Conservation (phyloP, 371 early-diverging fungal genomes). For the Rhizomucor miehei region DNA sequence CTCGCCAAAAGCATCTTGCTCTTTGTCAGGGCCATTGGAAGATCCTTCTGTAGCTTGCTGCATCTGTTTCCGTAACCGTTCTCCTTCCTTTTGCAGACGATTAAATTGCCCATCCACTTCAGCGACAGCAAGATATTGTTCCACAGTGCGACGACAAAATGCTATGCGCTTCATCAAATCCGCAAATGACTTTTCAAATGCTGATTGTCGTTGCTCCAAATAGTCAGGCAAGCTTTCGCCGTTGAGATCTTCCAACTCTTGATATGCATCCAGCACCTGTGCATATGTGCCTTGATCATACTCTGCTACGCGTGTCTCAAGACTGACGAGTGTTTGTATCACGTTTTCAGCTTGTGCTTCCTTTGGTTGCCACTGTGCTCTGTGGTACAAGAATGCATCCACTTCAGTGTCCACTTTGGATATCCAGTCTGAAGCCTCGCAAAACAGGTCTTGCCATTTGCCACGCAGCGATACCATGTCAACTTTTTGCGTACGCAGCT, state of each 20-base stretch:
- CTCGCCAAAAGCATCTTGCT: slow-evolving; percentile 10
- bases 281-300: slow-evolving; percentile 22
- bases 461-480: slow-evolving; percentile 20
- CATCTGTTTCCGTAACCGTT: slow-evolving; percentile 11
- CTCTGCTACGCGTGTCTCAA: slow-evolving; percentile 17
- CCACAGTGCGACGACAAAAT: slow-evolving; percentile 24
- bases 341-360: slow-evolving; percentile 12
- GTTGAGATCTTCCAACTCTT: slow-evolving; percentile 23
- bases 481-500: slow-evolving; percentile 15
- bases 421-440: slow-evolving; percentile 18
- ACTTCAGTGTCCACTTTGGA: slow-evolving; percentile 10
- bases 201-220: slow-evolving; percentile 20
- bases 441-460: slow-evolving; percentile 29
- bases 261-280: slow-evolving; percentile 23
- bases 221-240: slow-evolving; percentile 13
- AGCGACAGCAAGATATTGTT: slow-evolving; percentile 22
- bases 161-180: slow-evolving; percentile 20
- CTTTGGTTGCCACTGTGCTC: slow-evolving; percentile 1
- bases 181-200: slow-evolving; percentile 24
- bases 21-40: slow-evolving; percentile 12
- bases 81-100: slow-evolving; percentile 16
- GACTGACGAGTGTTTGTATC: slow-evolving; percentile 8
- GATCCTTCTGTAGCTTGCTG: slow-evolving; percentile 33
- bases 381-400: slow-evolving; percentile 14
- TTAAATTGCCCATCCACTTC: slow-evolving; percentile 15